Base-by-base conservation (phyloP, 768 basidiomycete genomes). In the Tulasnella sp. region DNA sequence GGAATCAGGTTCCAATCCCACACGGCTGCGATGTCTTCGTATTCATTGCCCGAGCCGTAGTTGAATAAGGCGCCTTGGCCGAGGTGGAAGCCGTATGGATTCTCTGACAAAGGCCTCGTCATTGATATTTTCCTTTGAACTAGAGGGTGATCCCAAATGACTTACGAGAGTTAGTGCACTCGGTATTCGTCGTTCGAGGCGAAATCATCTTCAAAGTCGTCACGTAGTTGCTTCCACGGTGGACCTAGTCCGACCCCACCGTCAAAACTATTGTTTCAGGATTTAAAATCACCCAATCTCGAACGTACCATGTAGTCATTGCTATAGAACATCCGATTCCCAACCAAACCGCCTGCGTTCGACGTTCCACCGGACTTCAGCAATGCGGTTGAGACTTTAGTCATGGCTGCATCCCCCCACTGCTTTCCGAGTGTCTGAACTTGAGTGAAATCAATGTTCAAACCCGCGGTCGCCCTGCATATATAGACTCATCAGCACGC, bases 1-100 rank as follows among this genome's bases (percentile, higher is more conserved):
- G 90, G 90, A 62, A 91, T 86, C 7, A 89, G 83, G 75, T 89
- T 86, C 90, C 90, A 91, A 78, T 91, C 88, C 89, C 89, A 89
- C 2, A 86, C 82, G 3, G 86, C 89, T 5, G 86, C 80, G 37
- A 90, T 90, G 76, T 90, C 89, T 76, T 89, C 87, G 76, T 90
- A 91, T 78, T 91, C 89, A 87, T n/a, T n/a, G n/a, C n/a, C n/a
- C n/a, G n/a, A n/a, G n/a, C n/a, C n/a, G n/a, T n/a, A n/a, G n/a
- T n/a, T 90, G 77, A 87, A 86, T 11, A 86, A 77, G 0, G 84
- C 83, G 3, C 89, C 90, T 71, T 90, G 88, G 5, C 88, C 83
- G 8, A 91, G 81, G 76, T 91, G 90, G 79, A 90, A 89, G 9
- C 89, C 89, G 17, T 84, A 79, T 9, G 86, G 87, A 74, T 90